phyloP scores from a whole-genome alignment of 2,329 filamentous ascomycete species.

The Cercospora berteroae region DNA sequence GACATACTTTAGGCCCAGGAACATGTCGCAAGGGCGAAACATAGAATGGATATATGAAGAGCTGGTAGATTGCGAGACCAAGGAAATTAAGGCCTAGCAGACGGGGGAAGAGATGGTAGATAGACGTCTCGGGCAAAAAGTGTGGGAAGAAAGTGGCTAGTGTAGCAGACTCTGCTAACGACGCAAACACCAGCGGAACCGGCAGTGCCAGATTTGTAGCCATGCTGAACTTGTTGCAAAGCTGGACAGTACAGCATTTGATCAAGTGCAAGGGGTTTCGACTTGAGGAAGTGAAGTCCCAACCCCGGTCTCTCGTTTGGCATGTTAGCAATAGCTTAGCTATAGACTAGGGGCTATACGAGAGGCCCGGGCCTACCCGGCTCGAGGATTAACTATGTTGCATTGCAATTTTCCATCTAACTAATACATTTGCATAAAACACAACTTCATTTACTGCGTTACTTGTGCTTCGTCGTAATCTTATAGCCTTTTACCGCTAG shows the following conservation, averaged over 20 bases:
- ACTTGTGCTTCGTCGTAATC: no score
- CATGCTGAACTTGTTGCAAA: no score
- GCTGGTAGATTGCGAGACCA: slow-evolving; percentile 18
- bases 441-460: no score
- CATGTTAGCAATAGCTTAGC: not conserved
- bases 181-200: not conserved
- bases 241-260: not conserved
- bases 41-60: slow-evolving; percentile 39
- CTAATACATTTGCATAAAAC: no score
- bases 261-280: not conserved
- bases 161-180: not conserved
- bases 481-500: no score
- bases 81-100: slow-evolving; percentile 19
- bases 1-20: slow-evolving; percentile 31
- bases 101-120: slow-evolving; percentile 16
- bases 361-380: not conserved
- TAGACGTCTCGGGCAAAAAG: not conserved
- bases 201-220: not conserved
- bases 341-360: not conserved
- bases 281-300: not conserved
- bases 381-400: not conserved
- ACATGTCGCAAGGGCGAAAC: slow-evolving; percentile 43
- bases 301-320: not conserved
- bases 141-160: not conserved
- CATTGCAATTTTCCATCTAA: no score